Conservation (phyloP, 805 yeast species). For the Lipomyces sp. region DNA sequence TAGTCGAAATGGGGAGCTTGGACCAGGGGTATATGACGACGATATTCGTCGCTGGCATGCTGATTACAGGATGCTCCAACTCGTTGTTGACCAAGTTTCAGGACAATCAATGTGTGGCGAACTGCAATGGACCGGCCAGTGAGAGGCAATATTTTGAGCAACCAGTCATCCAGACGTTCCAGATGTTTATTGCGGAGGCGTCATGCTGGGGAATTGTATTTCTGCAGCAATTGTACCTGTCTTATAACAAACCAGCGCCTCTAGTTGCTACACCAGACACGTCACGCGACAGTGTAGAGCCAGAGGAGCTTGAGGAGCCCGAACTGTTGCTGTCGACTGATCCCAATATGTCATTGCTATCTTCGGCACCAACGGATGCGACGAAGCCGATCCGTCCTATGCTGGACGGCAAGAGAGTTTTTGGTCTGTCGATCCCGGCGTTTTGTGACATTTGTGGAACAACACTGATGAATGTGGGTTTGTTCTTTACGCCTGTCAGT, state of each 20-base stretch:
- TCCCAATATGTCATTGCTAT: not conserved
- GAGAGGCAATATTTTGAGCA: constrained; percentile 64
- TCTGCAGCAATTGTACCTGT: constrained; percentile 10
- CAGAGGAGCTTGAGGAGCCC: constrained; percentile 9
- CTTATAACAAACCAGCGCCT: constrained; percentile 6
- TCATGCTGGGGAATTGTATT: constrained; percentile 51
- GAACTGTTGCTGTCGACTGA: constrained; percentile 15
- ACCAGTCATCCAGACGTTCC: constrained; percentile 77
- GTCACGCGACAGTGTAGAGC: constrained; percentile 12
- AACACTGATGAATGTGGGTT: constrained; percentile 75
- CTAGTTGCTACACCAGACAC: not conserved
- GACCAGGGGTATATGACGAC: constrained; percentile 13
- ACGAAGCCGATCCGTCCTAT: not conserved
- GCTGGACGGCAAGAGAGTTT: constrained; percentile 43
- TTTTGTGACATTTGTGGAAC: constrained; percentile 74
- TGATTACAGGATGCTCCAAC: constrained; percentile 72
- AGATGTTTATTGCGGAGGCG: constrained; percentile 80
- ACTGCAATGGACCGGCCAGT: constrained; percentile 56
- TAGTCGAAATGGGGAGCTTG: not conserved
- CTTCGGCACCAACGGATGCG: constrained; percentile 3
- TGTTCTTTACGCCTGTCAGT: constrained; percentile 75
- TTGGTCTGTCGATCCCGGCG: constrained; percentile 63
- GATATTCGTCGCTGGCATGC: constrained; percentile 55
- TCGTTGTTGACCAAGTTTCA: constrained; percentile 74
- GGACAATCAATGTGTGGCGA: constrained; percentile 70